Evolutionary conservation across 2,329 filamentous ascomycete genomes (phyloP).

Genomic region (Sphaerulina vaccinii): DNA sequence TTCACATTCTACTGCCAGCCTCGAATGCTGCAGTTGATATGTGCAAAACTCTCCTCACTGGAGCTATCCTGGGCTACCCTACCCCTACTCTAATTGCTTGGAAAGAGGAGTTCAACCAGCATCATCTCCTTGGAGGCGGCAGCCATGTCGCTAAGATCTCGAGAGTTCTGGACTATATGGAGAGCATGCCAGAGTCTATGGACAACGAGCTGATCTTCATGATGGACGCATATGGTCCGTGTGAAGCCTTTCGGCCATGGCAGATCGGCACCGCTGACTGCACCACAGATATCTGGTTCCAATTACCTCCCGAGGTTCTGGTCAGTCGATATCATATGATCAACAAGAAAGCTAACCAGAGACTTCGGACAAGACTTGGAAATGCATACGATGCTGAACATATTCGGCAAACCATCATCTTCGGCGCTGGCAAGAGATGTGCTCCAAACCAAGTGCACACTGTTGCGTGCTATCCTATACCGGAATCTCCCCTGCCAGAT

Average conservation of each 20-base stretch:
- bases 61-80: conserved; percentile 22
- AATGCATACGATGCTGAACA: conserved; percentile 40
- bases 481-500: conserved; percentile 51
- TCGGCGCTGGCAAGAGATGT: conserved; percentile 57
- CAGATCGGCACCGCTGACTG: conserved; percentile 1
- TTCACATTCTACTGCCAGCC: conserved; percentile 26
- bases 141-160: conserved; percentile 29
- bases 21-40: conserved; percentile 21
- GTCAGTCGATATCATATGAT: conserved; percentile 28
- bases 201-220: conserved; percentile 29
- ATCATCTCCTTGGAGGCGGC: conserved; percentile 21
- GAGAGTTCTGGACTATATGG: conserved; percentile 20
- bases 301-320: conserved; percentile 27
- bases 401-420: conserved; percentile 51
- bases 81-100: conserved; percentile 27
- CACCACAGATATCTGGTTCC: conserved; percentile 30
- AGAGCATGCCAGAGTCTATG: conserved; percentile 17
- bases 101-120: conserved; percentile 19
- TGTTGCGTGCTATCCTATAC: conserved; percentile 52
- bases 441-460: conserved; percentile 44
- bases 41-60: conserved; percentile 26
- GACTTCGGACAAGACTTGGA: conserved; percentile 43
- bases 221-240: conserved; percentile 30
- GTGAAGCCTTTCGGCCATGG: neutral
- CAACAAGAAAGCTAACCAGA: conserved; percentile 40